phyloP scores from a whole-genome alignment of 495 filamentous ascomycete genomes.

The Ascobolus immersus region DNA sequence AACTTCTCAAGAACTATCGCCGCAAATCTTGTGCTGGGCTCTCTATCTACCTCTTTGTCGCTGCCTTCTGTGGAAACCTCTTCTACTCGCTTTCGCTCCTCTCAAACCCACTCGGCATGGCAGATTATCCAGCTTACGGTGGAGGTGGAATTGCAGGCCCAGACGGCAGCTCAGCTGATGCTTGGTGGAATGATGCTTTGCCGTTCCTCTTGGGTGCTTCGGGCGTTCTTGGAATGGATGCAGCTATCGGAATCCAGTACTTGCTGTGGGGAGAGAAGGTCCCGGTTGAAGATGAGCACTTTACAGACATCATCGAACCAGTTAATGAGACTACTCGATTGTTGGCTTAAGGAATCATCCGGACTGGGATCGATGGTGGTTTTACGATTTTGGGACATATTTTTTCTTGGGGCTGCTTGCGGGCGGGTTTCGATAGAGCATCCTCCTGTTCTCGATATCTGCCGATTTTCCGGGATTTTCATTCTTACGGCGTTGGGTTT shows the following conservation, averaged over 20 bases:
- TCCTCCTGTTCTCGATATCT: no score
- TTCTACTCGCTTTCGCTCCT: conserved; percentile 44
- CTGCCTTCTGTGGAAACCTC: conserved; percentile 46
- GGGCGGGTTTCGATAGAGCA: no score
- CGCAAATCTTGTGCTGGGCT: conserved; percentile 45
- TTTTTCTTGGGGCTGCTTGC: no score
- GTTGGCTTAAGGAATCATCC: no score
- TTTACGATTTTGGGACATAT: no score
- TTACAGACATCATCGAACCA: no score
- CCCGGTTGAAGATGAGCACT: no score
- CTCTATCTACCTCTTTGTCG: conserved; percentile 40
- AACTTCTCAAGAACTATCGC: conserved; percentile 40
- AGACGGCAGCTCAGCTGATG: conserved; percentile 28
- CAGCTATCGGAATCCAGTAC: conserved; percentile 39
- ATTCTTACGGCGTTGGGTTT: no score
- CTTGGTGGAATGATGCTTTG: conserved; percentile 33
- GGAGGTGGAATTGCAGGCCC: conserved; percentile 38
- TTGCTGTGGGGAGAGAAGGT: conserved; percentile 27
- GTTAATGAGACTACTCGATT: no score
- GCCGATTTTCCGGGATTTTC: no score
- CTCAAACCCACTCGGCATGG: conserved; percentile 44
- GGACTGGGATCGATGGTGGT: no score
- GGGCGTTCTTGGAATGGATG: conserved; percentile 41
- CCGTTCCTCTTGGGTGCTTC: conserved; percentile 51
- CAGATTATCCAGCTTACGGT: conserved; percentile 33